These are phyloP conservation scores for Osmanthus fragrans DNA, from an alignment of 257 asterid species.

Conservation along the genomic window DNA sequence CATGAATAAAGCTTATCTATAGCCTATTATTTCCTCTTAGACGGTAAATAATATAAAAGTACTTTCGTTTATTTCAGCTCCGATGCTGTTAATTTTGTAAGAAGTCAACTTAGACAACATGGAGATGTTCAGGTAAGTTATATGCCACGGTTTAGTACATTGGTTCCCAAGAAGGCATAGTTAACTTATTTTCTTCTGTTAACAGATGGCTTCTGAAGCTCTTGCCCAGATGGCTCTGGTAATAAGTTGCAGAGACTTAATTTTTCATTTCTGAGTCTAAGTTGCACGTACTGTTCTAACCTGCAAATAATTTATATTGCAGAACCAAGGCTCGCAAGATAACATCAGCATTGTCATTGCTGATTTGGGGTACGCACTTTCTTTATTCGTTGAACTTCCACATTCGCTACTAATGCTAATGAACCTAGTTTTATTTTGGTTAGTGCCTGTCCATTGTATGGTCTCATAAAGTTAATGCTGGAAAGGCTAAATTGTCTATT, in stretches of 20 bases:
- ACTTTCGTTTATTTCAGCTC: slow-evolving; percentile 43
- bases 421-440: not conserved
- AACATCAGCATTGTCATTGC: slow-evolving; percentile 86
- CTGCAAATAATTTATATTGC: slow-evolving; percentile 25
- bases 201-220: slow-evolving; percentile 86
- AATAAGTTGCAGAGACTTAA: slow-evolving; percentile 21
- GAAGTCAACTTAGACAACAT: slow-evolving; percentile 77
- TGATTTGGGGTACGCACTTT: slow-evolving; percentile 79
- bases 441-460: slow-evolving; percentile 4
- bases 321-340: slow-evolving; percentile 81
- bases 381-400: not conserved
- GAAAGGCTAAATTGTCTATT: not conserved
- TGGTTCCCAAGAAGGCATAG: not conserved
- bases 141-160: not conserved
- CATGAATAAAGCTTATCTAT: not conserved
- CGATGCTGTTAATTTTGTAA: slow-evolving; percentile 63
- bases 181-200: slow-evolving; percentile 20
- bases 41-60: not conserved
- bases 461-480: slow-evolving; percentile 1
- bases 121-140: slow-evolving; percentile 79
- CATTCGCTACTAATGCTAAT: too few relatives aligned
- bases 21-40: not conserved
- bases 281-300: slow-evolving; percentile 15
- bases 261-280: not conserved
- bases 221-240: slow-evolving; percentile 87